A percentile compares a stretch with the other conserved stretches of the same genome.
Conservation (phyloP, 495 filamentous ascomycete genomes). For the Penicillium macrosclerotiorum region DNA sequence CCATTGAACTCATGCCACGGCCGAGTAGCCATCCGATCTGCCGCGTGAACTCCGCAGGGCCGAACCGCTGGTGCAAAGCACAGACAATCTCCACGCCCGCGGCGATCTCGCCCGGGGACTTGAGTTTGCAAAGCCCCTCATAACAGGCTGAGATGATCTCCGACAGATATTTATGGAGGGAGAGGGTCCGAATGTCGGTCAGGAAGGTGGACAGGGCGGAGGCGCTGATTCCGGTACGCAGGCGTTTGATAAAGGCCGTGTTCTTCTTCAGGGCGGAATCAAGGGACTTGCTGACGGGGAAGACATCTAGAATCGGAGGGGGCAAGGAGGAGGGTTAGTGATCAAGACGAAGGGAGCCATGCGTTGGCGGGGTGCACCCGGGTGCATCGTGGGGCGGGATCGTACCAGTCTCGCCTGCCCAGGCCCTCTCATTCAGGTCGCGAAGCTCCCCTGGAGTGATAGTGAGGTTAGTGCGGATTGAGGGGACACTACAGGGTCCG, state of each 20-base stretch:
- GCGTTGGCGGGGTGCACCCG: too few relatives aligned
- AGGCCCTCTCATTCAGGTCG: conserved; percentile 79
- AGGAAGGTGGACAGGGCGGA: conserved; percentile 78
- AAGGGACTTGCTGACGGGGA: conserved; percentile 73
- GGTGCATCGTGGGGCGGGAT: too few relatives aligned
- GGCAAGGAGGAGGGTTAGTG: too few relatives aligned
- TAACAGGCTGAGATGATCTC: conserved; percentile 98
- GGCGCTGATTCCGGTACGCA: conserved; percentile 83
- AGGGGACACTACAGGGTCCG: not conserved
- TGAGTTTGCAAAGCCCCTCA: conserved; percentile 89
- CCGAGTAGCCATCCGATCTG: conserved; percentile 92
- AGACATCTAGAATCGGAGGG: conserved; percentile 65
- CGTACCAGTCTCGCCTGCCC: conserved; percentile 83
- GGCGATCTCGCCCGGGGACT: conserved; percentile 83
- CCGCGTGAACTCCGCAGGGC: conserved; percentile 83
- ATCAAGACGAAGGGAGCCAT: not conserved
- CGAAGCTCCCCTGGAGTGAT: conserved; percentile 73
- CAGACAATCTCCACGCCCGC: conserved; percentile 90
- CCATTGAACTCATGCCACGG: conserved; percentile 86
- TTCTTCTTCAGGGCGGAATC: conserved; percentile 99
- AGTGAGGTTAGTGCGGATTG: conserved; percentile 15
- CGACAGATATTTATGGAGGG: conserved; percentile 94
- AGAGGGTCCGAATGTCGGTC: conserved; percentile 87
- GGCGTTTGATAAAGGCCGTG: conserved; percentile 95
- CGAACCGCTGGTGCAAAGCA: conserved; percentile 94